Evolutionary conservation across 148 eudicot genomes (phyloP), one percentile per base, ranked within the genome.

Genomic region (Linanthus parryae): DNA sequence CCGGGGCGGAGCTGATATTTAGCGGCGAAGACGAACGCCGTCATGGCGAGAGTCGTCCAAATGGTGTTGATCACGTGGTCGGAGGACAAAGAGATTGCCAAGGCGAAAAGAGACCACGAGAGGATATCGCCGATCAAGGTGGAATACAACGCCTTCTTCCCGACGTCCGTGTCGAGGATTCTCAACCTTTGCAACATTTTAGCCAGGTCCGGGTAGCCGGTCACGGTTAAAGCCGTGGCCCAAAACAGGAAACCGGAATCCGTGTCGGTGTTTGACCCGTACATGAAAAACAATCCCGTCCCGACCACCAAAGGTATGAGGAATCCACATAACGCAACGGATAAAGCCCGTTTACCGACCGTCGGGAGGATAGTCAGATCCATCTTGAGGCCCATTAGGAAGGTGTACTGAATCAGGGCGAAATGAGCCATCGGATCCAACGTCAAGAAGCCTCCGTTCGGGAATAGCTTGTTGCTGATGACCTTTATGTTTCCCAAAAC

Each of bases 371-470:
- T 49, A 30, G 31, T 48, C 23, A 56, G 30, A 36, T 64, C 62
- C 21, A 64, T 48, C 20, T 64, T 62, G 31, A 64, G 26, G 8
- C 62, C 68, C 2, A 47, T 19, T 19, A 64, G 46, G 56, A 64
- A 64, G 26, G 57, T 2, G 17, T 14, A 18, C 44, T 64, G 57
- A 35, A 48, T 36, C 4, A 64, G 62, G 14, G 62, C 69, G 1
- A 64, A 21, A 37, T 64, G 48, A 31, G 52, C 69, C 56, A 57
- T 16, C 19, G 69, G 44, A 21, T 64, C 69, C 17, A 64, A 31
- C 16, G 47, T 15, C 62, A 49, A 56, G 4, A 41, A 0, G 5
- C 69, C 24, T 3, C 43, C 19, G 44, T 41, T 7, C 4, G 56
- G 21, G 55, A 57, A 64, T 0, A 55, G 13, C 8, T 37, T 38